phyloP scores from a whole-genome alignment of 257 asterid genomes.

The Linderniella brevidens region DNA sequence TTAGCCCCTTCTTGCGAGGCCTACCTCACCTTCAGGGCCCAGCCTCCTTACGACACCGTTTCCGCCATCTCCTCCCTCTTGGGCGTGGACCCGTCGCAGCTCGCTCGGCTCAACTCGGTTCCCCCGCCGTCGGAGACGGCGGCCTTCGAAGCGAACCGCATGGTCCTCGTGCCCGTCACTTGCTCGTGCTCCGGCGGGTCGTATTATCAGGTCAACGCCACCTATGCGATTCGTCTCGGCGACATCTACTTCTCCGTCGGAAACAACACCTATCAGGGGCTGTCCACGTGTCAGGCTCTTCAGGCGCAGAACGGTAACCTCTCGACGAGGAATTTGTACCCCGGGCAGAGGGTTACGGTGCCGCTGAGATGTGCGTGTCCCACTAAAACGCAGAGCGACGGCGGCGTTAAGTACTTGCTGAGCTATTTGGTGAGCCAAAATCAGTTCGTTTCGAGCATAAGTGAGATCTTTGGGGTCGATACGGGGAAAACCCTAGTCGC shows the following conservation, averaged over 20 bases:
- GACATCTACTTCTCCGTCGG: slow-evolving; percentile 20
- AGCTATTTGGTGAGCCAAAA: slow-evolving; percentile 30
- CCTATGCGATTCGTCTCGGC: slow-evolving; percentile 15
- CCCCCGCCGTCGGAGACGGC: slow-evolving; percentile 19
- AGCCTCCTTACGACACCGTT: slow-evolving; percentile 32
- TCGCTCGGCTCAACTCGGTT: slow-evolving; percentile 48
- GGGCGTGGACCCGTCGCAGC: slow-evolving; percentile 20
- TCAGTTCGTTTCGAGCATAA: slow-evolving; percentile 18
- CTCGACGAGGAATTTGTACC: not conserved
- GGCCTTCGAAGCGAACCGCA: slow-evolving; percentile 12
- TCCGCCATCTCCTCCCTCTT: slow-evolving; percentile 46
- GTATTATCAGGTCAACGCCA: slow-evolving; percentile 32
- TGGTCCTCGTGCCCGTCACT: slow-evolving; percentile 50
- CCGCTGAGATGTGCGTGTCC: slow-evolving; percentile 90
- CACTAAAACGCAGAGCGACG: slow-evolving; percentile 26
- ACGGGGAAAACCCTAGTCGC: slow-evolving; percentile 23
- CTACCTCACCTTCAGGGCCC: slow-evolving; percentile 62
- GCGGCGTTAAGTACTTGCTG: slow-evolving; percentile 37
- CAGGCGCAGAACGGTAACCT: slow-evolving; percentile 20
- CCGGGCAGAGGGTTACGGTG: slow-evolving; percentile 29
- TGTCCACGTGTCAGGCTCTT: slow-evolving; percentile 62
- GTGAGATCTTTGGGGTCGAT: slow-evolving; percentile 24
- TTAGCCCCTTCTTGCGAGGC: slow-evolving; percentile 38
- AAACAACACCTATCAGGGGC: slow-evolving; percentile 31
- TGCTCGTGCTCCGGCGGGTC: slow-evolving; percentile 76